phyloP scores from a whole-genome alignment of 805 yeast genomes.

The Cyberlindnera japonica region DNA sequence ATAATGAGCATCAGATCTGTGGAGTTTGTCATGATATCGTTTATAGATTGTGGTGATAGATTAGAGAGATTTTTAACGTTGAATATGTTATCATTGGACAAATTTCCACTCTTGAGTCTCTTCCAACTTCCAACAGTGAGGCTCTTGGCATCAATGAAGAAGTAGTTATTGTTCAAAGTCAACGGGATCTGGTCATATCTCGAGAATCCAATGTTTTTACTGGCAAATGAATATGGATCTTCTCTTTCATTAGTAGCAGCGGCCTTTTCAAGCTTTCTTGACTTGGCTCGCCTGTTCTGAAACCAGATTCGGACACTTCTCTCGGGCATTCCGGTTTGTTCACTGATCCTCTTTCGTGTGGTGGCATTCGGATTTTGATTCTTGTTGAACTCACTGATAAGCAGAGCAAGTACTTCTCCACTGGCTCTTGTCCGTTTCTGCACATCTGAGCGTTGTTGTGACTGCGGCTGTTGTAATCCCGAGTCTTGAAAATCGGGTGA shows the following conservation, averaged over 20 bases:
- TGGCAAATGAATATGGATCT: conserved; percentile 13
- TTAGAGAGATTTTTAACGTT: conserved; percentile 48
- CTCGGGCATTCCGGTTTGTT: conserved; percentile 76
- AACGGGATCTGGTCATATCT: conserved; percentile 45
- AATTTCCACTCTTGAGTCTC: conserved; percentile 62
- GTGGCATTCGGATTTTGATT: conserved; percentile 78
- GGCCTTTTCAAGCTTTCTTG: conserved; percentile 60
- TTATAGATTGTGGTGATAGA: conserved; percentile 63
- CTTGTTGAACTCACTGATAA: conserved; percentile 63
- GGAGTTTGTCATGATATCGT: conserved; percentile 55
- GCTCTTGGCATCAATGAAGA: conserved; percentile 63
- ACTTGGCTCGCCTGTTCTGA: conserved; percentile 81
- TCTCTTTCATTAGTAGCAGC: conserved; percentile 23
- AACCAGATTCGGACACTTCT: conserved; percentile 91
- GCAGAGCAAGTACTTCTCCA: conserved; percentile 71
- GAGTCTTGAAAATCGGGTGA: conserved; percentile 7
- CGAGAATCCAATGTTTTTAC: conserved; percentile 16
- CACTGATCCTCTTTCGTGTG: conserved; percentile 64
- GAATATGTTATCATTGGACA: conserved; percentile 33
- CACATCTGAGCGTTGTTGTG: conserved; percentile 13
- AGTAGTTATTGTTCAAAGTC: conserved; percentile 60
- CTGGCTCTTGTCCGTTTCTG: conserved; percentile 65
- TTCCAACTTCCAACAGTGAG: conserved; percentile 81
- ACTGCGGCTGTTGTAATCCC: conserved; percentile 1
- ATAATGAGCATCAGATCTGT: conserved; percentile 70